phyloP scores from a whole-genome alignment of 441 rosid genomes.

The Gossypium lobatum region DNA sequence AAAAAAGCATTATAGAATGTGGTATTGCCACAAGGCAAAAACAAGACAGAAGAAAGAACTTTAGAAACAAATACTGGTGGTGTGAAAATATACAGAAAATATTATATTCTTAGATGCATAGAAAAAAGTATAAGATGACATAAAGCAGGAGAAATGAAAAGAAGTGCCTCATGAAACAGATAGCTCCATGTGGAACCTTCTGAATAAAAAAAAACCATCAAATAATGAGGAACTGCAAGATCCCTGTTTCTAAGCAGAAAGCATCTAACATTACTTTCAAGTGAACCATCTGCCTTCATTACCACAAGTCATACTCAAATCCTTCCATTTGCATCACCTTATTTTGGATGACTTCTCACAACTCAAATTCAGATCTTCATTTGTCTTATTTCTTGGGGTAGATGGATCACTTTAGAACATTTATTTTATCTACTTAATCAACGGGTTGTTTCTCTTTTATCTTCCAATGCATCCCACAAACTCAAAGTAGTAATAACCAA shows the following conservation, averaged over 20 bases:
- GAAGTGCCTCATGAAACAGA: neutral
- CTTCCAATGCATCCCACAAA: neutral
- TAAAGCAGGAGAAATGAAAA: neutral
- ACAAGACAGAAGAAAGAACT: conserved; percentile 2
- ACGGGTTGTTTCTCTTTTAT: neutral
- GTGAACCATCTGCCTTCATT: neutral
- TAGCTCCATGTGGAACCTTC: neutral
- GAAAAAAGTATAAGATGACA: neutral
- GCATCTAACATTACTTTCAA: neutral
- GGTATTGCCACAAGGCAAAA: conserved; percentile 6
- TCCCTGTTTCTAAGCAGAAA: neutral
- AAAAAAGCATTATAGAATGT: conserved; percentile 23
- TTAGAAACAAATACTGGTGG: neutral
- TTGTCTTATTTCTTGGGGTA: neutral
- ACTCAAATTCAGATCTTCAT: neutral
- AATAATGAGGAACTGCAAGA: neutral
- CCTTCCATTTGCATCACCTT: neutral
- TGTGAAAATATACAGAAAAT: neutral
- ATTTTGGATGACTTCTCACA: neutral
- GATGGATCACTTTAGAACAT: neutral
- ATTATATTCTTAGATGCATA: neutral
- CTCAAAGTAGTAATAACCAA: neutral
- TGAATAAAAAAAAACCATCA: neutral
- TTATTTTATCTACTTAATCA: neutral
- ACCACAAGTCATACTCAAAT: neutral